Conservation (phyloP, 208 protist species). For the Angomonas ambiguus region DNA sequence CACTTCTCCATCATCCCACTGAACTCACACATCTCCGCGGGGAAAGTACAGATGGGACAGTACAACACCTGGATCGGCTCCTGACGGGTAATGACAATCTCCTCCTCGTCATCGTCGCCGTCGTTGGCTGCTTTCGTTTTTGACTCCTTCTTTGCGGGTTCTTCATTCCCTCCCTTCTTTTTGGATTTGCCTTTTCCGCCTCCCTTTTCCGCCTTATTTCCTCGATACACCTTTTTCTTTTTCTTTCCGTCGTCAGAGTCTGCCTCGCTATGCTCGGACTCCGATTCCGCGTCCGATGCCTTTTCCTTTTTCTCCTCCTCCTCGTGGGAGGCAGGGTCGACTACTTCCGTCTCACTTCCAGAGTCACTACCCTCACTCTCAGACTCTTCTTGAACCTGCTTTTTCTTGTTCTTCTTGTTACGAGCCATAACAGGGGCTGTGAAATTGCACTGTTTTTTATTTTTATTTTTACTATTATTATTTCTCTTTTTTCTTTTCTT, state of each 20-base stretch:
- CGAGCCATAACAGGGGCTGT: conserved; percentile 38
- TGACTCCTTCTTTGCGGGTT: conserved; percentile 9
- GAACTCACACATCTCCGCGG: conserved; percentile 91
- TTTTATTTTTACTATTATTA: conserved; percentile 18
- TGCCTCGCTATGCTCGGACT: not conserved
- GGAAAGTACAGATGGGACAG: conserved; percentile 90
- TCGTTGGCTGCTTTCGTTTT: conserved; percentile 9
- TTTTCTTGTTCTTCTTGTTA: conserved; percentile 47
- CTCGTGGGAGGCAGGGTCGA: no score
- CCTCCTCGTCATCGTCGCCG: conserved; percentile 20
- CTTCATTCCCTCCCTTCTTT: conserved; percentile 16
- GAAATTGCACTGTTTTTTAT: not conserved
- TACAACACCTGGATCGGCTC: conserved; percentile 79
- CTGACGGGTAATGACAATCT: conserved; percentile 27
- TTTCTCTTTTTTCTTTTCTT: not conserved
- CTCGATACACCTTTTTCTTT: conserved; percentile 72
- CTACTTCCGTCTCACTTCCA: conserved; percentile 19
- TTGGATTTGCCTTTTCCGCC: conserved; percentile 22
- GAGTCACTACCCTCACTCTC: conserved; percentile 23
- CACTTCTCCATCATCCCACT: conserved; percentile 90
- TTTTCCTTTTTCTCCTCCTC: not conserved
- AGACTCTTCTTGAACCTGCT: conserved; percentile 19
- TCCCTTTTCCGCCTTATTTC: conserved; percentile 42
- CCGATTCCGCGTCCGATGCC: not conserved
- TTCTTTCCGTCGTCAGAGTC: conserved; percentile 13